Evolutionary conservation across 441 rosid genomes (phyloP), one percentile per base, ranked within the genome.

Genomic region (Arabidopsis lyrata): DNA sequence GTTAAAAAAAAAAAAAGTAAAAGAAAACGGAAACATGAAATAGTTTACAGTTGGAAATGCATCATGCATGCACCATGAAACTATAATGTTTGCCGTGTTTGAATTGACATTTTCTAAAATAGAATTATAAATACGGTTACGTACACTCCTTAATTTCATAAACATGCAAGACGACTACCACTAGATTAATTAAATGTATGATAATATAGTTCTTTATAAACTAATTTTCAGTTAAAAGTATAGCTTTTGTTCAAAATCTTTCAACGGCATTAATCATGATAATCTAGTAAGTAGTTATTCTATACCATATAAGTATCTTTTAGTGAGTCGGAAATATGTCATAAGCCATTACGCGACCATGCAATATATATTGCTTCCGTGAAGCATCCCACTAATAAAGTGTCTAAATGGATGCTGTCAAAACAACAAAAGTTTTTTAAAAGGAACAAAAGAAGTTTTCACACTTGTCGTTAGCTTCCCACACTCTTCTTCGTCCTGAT

Each of bases 321-420:
- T 24, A 32, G 22, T 50, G 68, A 74, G 48, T 74, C 5, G 54
- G 57, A 59, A 32, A 9, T 42, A 60, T 60, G 64, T 60, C 64
- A 60, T n/a, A 13, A 60, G 48, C 48, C 64, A 60, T 14, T 22
- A 59, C 54, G 72, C 61, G 66, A 67, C 48, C 47, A 34, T 49
- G 14, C 67, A 45, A 11, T 66, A 57, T 48, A 29, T 63, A 54
- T 54, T 58, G 77, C 8, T 67, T 42, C 27, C 73, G 62, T 60
- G 73, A 44, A 75, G 16, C 68, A 75, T 75, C 68, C 78, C 74
- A 68, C 78, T 67, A 9, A 31, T 35, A 34, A 73, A 66, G 66
- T 73, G 58, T 24, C 10, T 5, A 35, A 16, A 56, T 9, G 42
- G 36, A 41, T 60, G 45, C 61, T 34, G 52, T 44, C 6, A 42